Conservation (phyloP, 2,329 filamentous ascomycete genomes). For the Aureobasidium sp. region DNA sequence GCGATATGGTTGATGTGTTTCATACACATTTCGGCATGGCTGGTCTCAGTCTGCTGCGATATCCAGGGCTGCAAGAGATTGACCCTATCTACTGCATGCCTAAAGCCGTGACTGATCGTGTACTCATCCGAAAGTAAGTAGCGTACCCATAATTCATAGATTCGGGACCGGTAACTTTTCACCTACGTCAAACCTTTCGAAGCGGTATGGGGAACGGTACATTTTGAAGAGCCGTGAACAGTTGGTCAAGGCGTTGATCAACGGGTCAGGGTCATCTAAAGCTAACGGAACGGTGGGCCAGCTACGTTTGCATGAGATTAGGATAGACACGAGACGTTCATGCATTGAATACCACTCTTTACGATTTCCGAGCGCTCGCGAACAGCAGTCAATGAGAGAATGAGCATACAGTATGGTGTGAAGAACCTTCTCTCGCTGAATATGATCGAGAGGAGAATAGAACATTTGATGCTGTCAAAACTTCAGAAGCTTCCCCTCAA, state of each 20-base stretch:
- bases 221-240: background rate
- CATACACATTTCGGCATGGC: slow-evolving; percentile 87
- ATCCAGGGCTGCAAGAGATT: slow-evolving; percentile 68
- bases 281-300: background rate
- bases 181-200: background rate
- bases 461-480: background rate
- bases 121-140: slow-evolving; percentile 6
- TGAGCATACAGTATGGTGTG: background rate
- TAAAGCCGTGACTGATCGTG: slow-evolving; percentile 5
- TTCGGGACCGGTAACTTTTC: background rate
- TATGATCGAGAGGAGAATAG: background rate
- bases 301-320: background rate
- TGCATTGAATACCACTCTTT: background rate
- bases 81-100: slow-evolving; percentile 64
- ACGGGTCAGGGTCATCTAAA: background rate
- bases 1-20: slow-evolving; percentile 95
- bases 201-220: background rate
- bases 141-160: background rate
- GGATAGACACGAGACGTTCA: background rate
- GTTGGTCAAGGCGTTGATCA: background rate
- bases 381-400: background rate
- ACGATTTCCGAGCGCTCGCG: background rate
- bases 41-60: slow-evolving; percentile 75
- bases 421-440: background rate
- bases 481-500: background rate